Base-by-base conservation (phyloP, 2,329 filamentous ascomycete species). In the Sclerotinia spermophila region DNA sequence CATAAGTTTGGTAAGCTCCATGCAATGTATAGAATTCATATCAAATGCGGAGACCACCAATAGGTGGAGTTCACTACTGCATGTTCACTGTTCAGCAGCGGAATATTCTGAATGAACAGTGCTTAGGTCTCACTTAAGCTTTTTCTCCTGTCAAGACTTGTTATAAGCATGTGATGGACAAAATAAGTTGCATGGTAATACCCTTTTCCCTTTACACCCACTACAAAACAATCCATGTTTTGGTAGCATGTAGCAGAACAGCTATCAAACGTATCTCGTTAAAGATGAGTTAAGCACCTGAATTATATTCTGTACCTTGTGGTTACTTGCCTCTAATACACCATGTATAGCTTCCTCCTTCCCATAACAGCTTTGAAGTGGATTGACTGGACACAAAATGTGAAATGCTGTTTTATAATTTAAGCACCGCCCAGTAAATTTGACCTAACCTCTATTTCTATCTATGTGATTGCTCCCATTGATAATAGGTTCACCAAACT, bases 11-110 rank as follows among this genome's bases (percentile, higher is more conserved):
- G 45, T 42, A 45, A 65, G 59, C 24, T 65, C 68, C 68, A 56
- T 69, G 65, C 15, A 65, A 65, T 69, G 13, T 21, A 67, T 67
- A 67, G 42, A 45, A 27, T 45, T n/a, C 15, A 42, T 33, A 69
- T 69, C 48, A 27, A 38, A 65, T 55, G 68, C 48, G 38, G 67
- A 69, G 58, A 69, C 40, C 27, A 55, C 35, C n/a, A 33, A 30
- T 56, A 42, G 53, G 59, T 69, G 68, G 68, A 51, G 67, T 30
- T 42, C 30, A 51, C 59, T 64, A 40, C 62, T 53, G 45, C 45
- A 69, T 69, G 45, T 69, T n/a, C 35, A 69, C 64, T 69, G 45
- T 69, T n/a, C 35, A 69, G 45, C 56, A 51, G 58, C 44, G 67
- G 56, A 62, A 35, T 27, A 44, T 62, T 33, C 55, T 45, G 44